Base-by-base conservation (phyloP, 495 filamentous ascomycete species). In the Terfezia claveryi region DNA sequence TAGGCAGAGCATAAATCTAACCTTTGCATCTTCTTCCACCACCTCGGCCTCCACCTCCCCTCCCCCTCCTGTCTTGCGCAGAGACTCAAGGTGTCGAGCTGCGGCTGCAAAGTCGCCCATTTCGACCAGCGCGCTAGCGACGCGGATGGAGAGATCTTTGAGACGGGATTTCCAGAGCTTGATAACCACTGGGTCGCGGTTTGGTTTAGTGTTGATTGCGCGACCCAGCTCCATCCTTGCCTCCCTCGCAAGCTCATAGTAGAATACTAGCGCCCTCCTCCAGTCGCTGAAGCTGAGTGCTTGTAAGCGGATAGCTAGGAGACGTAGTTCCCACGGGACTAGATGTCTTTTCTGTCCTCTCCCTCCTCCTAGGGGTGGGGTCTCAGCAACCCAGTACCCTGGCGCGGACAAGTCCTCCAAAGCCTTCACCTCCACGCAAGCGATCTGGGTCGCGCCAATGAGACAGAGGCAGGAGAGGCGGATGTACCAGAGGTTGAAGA, bases 51-150 rank as follows among this genome's bases (percentile, higher is more conserved):
- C 20, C 2, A 46, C 55, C 32, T 59, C 38, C 0, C 56, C 52
- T 0, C 20, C 20, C 20, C 27, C 27, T 32, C 27, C 27, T 32
- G 4, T 32, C 7, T 4, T 7, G 27, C 27, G 27, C 27, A 32
- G 27, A 7, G 27, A 32, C 36, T 58, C 69, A 0, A 98, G 69
- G 60, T 86, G 81, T 50, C 79, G 67, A n/a, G 67, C 74, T 2
- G 88, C 91, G 8, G 80, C 81, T 53, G 78, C 76, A 2, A 89
- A 62, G 66, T 96, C 87, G 8, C 86, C 85, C 85, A 93, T 93
- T 69, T 95, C 88, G 4, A 94, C 74, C 53, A 96, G 64, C 32
- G 81, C 80, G 62, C 85, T 84, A 0, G 80, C 88, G 10, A 85
- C 83, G 51, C 81, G 67, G 10, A 94, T 65, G 0, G 88, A 88